A percentile compares a stretch with the other conserved stretches of the same genome.
These are phyloP conservation scores for Tetracentron sinense DNA, from an alignment of 164 flowering plant species.

Conservation along the genomic window DNA sequence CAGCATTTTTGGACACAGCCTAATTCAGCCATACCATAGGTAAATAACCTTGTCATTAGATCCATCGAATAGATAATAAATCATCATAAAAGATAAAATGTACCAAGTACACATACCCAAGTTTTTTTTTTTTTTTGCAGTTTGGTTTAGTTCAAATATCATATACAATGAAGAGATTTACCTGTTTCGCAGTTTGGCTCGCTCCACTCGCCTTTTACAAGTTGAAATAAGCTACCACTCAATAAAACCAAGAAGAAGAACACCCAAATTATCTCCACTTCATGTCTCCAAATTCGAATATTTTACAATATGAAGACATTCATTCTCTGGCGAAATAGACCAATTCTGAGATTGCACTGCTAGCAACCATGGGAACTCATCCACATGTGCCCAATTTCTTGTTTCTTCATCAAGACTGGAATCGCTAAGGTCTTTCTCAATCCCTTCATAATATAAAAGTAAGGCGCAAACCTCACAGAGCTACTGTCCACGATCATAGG, in stretches of 20 bases:
- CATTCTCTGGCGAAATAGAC: conserved; percentile 72
- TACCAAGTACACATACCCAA: too few relatives aligned
- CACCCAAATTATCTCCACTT: conserved; percentile 2
- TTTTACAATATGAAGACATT: conserved; percentile 35
- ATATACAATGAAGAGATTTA: too few relatives aligned
- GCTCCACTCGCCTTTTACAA: background rate
- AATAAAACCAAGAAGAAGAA: background rate
- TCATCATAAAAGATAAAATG: too few relatives aligned
- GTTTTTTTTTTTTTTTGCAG: too few relatives aligned
- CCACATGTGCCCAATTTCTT: conserved; percentile 84
- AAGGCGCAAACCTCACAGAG: conserved; percentile 79
- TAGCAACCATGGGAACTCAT: conserved; percentile 85
- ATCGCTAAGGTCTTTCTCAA: conserved; percentile 57
- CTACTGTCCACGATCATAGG: conserved; percentile 80
- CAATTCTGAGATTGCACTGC: conserved; percentile 90
- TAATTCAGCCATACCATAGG: too few relatives aligned
- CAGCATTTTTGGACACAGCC: too few relatives aligned
- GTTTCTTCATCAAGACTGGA: conserved; percentile 72
- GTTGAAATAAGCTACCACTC: background rate
- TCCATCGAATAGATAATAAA: too few relatives aligned
- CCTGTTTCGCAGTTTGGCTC: too few relatives aligned
- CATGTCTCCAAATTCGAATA: conserved; percentile 21
- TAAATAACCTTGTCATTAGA: too few relatives aligned
- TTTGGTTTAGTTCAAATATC: too few relatives aligned
- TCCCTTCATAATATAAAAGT: conserved; percentile 62